Conservation (phyloP, 1,139 yeast species). For the Pneumocystis oryctolagi region DNA sequence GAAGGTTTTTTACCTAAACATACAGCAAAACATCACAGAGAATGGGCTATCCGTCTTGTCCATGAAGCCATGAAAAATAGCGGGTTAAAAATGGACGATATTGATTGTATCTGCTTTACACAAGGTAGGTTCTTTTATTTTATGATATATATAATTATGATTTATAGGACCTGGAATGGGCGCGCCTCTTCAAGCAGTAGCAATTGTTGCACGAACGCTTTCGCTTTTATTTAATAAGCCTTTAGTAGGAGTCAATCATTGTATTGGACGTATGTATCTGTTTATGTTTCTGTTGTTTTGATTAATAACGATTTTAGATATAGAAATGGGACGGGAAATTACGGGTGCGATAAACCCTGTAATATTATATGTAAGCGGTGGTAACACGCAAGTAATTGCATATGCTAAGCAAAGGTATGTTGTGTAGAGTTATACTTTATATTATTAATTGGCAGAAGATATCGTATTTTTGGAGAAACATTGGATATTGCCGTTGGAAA, state of each 20-base stretch:
- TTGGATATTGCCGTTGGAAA: slow-evolving; percentile 94
- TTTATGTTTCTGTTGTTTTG: not conserved
- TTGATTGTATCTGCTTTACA: slow-evolving; percentile 78
- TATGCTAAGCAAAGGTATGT: slow-evolving; percentile 60
- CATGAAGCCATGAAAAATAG: slow-evolving; percentile 55
- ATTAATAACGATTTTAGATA: slow-evolving; percentile 27
- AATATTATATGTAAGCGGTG: slow-evolving; percentile 91
- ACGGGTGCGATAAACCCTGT: slow-evolving; percentile 94
- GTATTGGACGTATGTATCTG: slow-evolving; percentile 51
- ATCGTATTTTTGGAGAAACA: slow-evolving; percentile 93
- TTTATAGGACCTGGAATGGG: slow-evolving; percentile 99
- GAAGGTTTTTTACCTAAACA: slow-evolving; percentile 94
- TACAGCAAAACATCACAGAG: slow-evolving; percentile 89
- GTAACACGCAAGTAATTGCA: slow-evolving; percentile 95
- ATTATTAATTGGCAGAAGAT: slow-evolving; percentile 20
- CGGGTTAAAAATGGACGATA: slow-evolving; percentile 34
- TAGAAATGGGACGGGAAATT: slow-evolving; percentile 97
- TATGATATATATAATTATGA: no score
- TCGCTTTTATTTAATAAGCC: slow-evolving; percentile 73
- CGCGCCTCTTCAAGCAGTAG: slow-evolving; percentile 89
- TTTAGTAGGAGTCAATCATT: slow-evolving; percentile 86
- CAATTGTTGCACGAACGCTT: slow-evolving; percentile 77
- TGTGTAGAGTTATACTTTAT: not conserved
- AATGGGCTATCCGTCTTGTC: slow-evolving; percentile 81
- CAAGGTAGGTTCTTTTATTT: not conserved